These are phyloP conservation scores for Pythium diclinum DNA, from an alignment of 352 stramenopile genomes.

Conservation along the genomic window DNA sequence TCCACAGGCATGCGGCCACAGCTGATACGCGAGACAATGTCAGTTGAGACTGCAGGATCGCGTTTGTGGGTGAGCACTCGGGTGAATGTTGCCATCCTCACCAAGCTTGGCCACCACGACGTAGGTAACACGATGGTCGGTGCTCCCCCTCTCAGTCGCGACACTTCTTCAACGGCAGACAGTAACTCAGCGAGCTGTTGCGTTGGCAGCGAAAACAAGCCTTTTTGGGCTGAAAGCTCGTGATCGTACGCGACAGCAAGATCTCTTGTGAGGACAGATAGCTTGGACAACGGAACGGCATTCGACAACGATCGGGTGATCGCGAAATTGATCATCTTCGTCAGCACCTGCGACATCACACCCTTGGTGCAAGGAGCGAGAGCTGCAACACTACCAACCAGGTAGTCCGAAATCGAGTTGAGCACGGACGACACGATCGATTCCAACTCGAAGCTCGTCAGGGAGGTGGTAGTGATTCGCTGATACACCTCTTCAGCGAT, in stretches of 20 bases:
- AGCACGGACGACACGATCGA: conserved; percentile 49
- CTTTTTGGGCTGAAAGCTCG: conserved; percentile 58
- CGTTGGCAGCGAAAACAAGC: conserved; percentile 58
- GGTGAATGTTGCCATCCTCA: conserved; percentile 60
- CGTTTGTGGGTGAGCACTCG: conserved; percentile 46
- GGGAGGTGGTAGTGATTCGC: conserved; percentile 43
- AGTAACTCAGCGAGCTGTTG: conserved; percentile 67
- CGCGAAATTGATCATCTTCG: conserved; percentile 67
- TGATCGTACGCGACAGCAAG: conserved; percentile 62
- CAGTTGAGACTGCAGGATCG: conserved; percentile 30
- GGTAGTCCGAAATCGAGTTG: conserved; percentile 49
- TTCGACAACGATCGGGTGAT: conserved; percentile 48
- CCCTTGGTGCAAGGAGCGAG: conserved; percentile 47
- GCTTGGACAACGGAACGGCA: conserved; percentile 55
- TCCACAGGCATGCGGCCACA: conserved; percentile 57
- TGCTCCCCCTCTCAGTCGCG: conserved; percentile 39
- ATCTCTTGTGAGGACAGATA: conserved; percentile 50
- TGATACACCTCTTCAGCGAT: conserved; percentile 66
- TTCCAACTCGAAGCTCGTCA: conserved; percentile 62
- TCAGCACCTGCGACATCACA: conserved; percentile 49
- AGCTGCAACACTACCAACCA: conserved; percentile 31
- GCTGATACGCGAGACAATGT: conserved; percentile 45
- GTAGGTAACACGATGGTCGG: conserved; percentile 42
- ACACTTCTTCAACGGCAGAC: conserved; percentile 59
- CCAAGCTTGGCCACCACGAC: conserved; percentile 56